Base-by-base conservation (phyloP, 345 rosid species). In the Zanthoxylum bungeanum region DNA sequence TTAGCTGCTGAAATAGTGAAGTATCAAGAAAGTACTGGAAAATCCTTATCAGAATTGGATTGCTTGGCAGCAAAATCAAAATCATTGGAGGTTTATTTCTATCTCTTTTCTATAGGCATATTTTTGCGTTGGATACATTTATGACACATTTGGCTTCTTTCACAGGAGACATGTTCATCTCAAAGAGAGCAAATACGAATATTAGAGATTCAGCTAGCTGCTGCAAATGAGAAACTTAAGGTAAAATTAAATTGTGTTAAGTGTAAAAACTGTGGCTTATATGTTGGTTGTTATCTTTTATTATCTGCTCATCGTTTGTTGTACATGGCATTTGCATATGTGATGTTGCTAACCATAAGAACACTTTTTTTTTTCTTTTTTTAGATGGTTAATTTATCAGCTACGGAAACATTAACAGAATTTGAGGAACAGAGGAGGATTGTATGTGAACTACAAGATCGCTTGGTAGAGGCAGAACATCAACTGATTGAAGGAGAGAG, bases 181-280 rank as follows among this genome's bases (percentile, higher is more conserved):
- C 98, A 92, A 76, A 86, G 82, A 65, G 91, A 90, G 78, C 96
- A 85, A 19, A 85, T 95, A 78, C 60, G 73, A 24, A 61, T 82
- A 37, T 60, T 92, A 73, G 91, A 92, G 78, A 84, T 80, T 63
- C 86, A 89, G 60, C 76, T 95, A 63, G 71, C 75, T 63, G 78
- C 91, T 69, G 92, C 98, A 46, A 90, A 87, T 58, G 97, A 92
- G 75, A 91, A 89, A 81, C 76, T 85, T 12, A 88, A 90, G 97
- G 99, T 95, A 83, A 53, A 8, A n/a, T n/a, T 37, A 28, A 30
- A 4, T 4, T 25, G 28, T 28, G 49, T 49, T 51, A 17, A 19
- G n/a, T 56, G 17, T 28, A 40, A 58, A n/a, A 66, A 51, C 14
- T 27, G 27, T 50, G 71, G 22, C 24, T 55, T 39, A 37, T 12